These are phyloP conservation scores for Penicillium sp. DNA, from an alignment of 2,329 filamentous ascomycete genomes.

Conservation along the genomic window DNA sequence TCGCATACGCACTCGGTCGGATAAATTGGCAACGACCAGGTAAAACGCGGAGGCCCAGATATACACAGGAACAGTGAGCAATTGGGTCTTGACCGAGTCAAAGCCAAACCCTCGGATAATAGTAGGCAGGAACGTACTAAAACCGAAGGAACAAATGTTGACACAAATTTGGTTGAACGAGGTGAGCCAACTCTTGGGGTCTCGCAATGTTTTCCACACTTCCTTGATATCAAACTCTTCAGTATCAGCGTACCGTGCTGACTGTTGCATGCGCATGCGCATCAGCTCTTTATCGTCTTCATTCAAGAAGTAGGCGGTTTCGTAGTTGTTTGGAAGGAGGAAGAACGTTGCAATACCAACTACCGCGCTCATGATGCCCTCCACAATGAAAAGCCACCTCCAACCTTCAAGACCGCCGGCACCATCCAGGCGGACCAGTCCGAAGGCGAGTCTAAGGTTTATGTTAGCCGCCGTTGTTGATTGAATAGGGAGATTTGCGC, in stretches of 20 bases:
- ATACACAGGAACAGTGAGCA: constrained; percentile 12
- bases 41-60: constrained; percentile 13
- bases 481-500: not conserved
- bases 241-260: constrained; percentile 36
- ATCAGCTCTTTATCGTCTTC: constrained; percentile 40
- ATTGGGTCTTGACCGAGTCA: constrained; percentile 29
- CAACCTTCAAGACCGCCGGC: constrained; percentile 35
- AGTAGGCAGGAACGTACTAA: constrained; percentile 45
- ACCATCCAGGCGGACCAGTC: constrained; percentile 34
- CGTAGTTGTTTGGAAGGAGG: constrained; percentile 38
- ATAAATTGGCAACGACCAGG: constrained; percentile 8
- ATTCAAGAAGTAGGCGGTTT: constrained; percentile 39
- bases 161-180: constrained; percentile 39
- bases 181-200: constrained; percentile 15
- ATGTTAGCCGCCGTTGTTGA: not conserved
- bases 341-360: constrained; percentile 36
- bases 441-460: constrained; percentile 21
- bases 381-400: constrained; percentile 40
- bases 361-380: constrained; percentile 36
- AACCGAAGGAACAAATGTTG: constrained; percentile 41
- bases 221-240: constrained; percentile 32
- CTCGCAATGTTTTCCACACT: constrained; percentile 10
- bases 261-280: constrained; percentile 33
- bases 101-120: constrained; percentile 44
- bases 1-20: constrained; percentile 9